Base-by-base conservation (phyloP, 176 grass and related monocot species). In the Carex parvula region DNA sequence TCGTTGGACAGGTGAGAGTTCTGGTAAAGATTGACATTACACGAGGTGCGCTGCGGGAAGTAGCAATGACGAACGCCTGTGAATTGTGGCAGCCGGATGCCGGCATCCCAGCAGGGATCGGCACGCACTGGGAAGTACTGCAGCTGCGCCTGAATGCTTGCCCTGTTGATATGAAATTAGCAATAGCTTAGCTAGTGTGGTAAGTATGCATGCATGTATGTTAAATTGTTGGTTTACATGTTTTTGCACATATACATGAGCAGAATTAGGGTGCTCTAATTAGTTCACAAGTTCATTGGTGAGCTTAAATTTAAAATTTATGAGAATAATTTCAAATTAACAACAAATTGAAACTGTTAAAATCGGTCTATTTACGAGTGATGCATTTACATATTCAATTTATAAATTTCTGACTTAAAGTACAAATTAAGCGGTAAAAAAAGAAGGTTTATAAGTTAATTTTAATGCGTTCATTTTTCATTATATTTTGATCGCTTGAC, bases 21-120 rank as follows among this genome's bases (percentile, higher is more conserved):
- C 72, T 98, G 95, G 65, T 94, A 98, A 32, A 98, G 84, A 58
- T 84, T 94, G 48, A 91, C 88, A 58, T 60, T 12, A 80, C 95
- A 94, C 0, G 29, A 83, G 10, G 86, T 86, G 22, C 80, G 60
- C 82, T 93, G 91, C 4, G 91, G 87, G 50, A 98, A 98, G 37
- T 87, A 98, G 8, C 73, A 84, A 1, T 89, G 85, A 20, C 1
- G 53, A 68, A 98, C 13, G n/a, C 95, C 92, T 0, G 44, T 56
- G 86, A 93, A 91, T 0, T 29, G 70, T 0, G 81, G 85, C 14
- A 86, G 55, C 7, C 17, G 86, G 15, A 98, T 30, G 5, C 92
- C 95, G 0, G 91, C 74, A 56, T 88, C 77, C 92, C 92, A 94
- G 48, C 8, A 86, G 11, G 91, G 92, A 63, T 98, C 95, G 1